Conservation (phyloP, 805 yeast genomes). For the Ogataea glucozyma region DNA sequence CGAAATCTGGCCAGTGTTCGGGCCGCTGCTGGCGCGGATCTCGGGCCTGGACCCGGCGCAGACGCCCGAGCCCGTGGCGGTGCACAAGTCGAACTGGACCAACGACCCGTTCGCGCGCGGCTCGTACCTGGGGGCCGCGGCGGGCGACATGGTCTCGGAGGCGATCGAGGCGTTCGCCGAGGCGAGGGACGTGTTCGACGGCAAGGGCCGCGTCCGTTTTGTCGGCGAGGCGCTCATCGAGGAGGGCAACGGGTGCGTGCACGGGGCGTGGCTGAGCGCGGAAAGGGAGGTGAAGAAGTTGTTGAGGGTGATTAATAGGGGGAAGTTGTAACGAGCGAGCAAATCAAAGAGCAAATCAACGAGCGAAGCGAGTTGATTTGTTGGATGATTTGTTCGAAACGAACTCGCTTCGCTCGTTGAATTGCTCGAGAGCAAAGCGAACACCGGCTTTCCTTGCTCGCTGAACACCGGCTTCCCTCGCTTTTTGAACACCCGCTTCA, state of each 20-base stretch:
- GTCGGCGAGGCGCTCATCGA: conserved; percentile 57
- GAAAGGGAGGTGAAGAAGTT: conserved; percentile 44
- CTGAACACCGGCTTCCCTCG: too few species aligned
- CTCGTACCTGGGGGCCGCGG: conserved; percentile 38
- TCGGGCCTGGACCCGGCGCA: conserved; percentile 25
- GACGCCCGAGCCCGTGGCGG: conserved; percentile 26
- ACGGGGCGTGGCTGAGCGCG: conserved; percentile 58
- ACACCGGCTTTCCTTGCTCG: too few species aligned
- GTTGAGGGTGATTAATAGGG: conserved; percentile 22
- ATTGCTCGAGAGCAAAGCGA: too few species aligned
- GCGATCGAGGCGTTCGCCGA: conserved; percentile 39
- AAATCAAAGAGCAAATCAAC: neutral
- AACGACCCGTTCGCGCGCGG: conserved; percentile 53
- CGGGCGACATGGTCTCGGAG: conserved; percentile 30
- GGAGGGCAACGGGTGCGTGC: conserved; percentile 59
- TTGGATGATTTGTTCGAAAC: neutral
- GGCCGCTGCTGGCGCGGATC: conserved; percentile 41
- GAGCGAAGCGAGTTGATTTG: neutral
- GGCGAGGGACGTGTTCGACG: conserved; percentile 43
- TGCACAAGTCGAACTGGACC: conserved; percentile 47
- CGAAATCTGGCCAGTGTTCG: conserved; percentile 47
- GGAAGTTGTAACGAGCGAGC: conserved; percentile 22
- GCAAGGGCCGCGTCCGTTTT: conserved; percentile 45
- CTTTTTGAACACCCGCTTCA: too few species aligned
- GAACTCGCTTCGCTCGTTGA: neutral